phyloP scores from a whole-genome alignment of 257 asterid species.

The Plantago major region DNA sequence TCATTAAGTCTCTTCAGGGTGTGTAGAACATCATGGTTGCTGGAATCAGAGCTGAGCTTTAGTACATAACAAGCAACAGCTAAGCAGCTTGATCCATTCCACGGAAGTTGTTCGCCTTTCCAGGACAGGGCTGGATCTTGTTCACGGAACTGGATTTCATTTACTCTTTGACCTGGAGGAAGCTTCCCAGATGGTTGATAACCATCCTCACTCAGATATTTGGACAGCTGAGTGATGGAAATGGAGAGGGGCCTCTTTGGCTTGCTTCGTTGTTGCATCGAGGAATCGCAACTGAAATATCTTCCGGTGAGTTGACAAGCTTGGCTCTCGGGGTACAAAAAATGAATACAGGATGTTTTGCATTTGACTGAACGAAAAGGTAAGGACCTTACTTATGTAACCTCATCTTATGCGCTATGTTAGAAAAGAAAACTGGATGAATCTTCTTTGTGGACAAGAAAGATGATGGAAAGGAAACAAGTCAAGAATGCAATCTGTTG shows the following conservation, averaged over 20 bases:
- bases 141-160: not conserved
- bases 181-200: not conserved
- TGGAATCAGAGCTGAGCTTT: not conserved
- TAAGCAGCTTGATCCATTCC: constrained; percentile 3
- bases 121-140: constrained; percentile 2
- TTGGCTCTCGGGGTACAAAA: too few species aligned
- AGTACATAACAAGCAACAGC: constrained; percentile 4
- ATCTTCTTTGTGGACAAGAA: too few species aligned
- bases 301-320: too few species aligned
- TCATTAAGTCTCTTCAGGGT: not conserved
- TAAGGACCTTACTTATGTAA: too few species aligned
- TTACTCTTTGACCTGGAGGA: not conserved
- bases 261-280: not conserved
- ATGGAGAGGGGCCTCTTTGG: not conserved
- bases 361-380: too few species aligned
- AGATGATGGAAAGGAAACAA: not conserved
- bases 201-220: not conserved
- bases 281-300: too few species aligned
- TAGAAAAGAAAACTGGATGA: too few species aligned
- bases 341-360: too few species aligned
- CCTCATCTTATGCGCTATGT: too few species aligned
- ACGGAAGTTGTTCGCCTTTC: not conserved
- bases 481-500: not conserved
- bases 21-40: not conserved
- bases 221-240: not conserved